Percentiles rank a stretch among this genome's conserved stretches.
Conservation (phyloP, 2,329 filamentous ascomycete species). For the Calonectria pseudoreteaudii region DNA sequence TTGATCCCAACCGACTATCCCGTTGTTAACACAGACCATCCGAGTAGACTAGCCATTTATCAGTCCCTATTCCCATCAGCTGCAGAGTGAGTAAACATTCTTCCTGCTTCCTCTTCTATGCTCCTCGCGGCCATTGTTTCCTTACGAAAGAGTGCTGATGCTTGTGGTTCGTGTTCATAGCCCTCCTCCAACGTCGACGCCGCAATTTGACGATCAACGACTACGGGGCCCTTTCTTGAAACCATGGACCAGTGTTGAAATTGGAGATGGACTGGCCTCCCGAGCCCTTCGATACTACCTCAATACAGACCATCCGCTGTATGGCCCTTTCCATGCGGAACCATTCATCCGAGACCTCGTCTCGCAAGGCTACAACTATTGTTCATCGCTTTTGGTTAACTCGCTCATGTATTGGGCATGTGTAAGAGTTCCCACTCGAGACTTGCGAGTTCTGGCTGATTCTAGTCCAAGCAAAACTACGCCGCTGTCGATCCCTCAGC, state of each 20-base stretch:
- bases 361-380: not conserved
- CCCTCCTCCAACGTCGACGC: not conserved
- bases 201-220: not conserved
- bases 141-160: not conserved
- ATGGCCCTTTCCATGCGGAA: slow-evolving; percentile 12
- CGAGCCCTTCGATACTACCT: slow-evolving; percentile 7
- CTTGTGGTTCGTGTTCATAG: not conserved
- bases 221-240: not conserved
- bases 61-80: not conserved
- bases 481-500: not conserved
- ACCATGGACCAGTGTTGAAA: not conserved
- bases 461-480: not conserved
- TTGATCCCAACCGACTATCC: not conserved
- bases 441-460: not conserved
- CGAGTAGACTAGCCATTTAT: not conserved
- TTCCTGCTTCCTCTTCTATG: no score
- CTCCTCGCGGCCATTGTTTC: not conserved
- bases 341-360: slow-evolving; percentile 14
- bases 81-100: not conserved
- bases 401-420: slow-evolving; percentile 25
- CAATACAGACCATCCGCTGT: slow-evolving; percentile 11
- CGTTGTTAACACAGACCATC: not conserved
- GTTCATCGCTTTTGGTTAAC: slow-evolving; percentile 17
- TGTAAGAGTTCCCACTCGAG: not conserved
- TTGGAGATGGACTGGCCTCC: not conserved